Base-by-base conservation (phyloP, 2,329 filamentous ascomycete genomes). In the Nemania sp. region DNA sequence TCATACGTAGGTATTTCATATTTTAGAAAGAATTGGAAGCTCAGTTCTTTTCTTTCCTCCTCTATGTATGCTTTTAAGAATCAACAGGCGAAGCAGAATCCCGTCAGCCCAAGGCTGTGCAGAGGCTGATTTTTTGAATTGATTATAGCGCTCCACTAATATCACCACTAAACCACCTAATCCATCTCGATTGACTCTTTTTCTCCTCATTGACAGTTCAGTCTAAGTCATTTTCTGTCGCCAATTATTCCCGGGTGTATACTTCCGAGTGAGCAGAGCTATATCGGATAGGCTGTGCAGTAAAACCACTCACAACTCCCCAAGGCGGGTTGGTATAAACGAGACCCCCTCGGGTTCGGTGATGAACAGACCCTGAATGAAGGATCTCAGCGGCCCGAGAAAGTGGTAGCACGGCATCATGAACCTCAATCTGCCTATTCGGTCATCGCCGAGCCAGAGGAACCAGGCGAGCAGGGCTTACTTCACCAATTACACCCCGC, bases 381-480 rank as follows among this genome's bases (percentile, higher is more conserved):
- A 64, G 56, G 49, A 49, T 45, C 49, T 43, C 62, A 66, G 59
- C 62, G 64, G 64, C 55, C 29, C 51, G 38, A 61, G 51, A 54
- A 54, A 62, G 57, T 51, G 62, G 62, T 45, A 55, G 45, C 8
- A 47, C 68, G 64, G 57, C 74, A 77, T 60, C 64, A 86, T 86
- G 83, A 86, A 80, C 76, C 77, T 87, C 78, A 85, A 83, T 68
- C 79, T 87, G 41, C 86, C 86, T 58, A 75, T 87, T 70, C 84
- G 85, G 68, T 78, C 82, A 62, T 80, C 82, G 67, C 80, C 82
- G 62, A 78, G 85, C 69, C 80, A 80, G 73, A 81, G 86, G 72
- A 88, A 87, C 73, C 83, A 85, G 77, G 84, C 86, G 63, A 87
- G 85, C 74, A 82, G 85, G 71, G 86, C 84, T 74, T 86, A 88